These are phyloP conservation scores for Sisymbrium irio DNA, from an alignment of 345 rosid genomes.

Conservation along the genomic window DNA sequence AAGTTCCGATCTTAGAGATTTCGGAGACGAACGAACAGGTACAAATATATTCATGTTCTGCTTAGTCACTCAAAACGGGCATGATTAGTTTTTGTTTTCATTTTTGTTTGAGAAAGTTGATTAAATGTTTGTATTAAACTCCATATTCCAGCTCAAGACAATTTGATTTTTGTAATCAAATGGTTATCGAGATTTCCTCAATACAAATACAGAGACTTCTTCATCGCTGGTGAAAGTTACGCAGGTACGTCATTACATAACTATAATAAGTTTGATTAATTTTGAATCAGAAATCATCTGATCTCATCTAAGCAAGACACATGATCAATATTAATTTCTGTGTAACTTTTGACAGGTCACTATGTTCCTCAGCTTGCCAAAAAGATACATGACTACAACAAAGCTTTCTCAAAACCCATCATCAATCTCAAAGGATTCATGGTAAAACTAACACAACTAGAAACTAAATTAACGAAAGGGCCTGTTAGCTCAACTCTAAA, in stretches of 20 bases:
- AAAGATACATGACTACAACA: conserved; percentile 65
- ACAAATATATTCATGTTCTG: background rate
- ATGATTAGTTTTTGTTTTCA: background rate
- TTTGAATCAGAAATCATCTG: background rate
- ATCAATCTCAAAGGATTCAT: conserved; percentile 88
- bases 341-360: conserved; percentile 56
- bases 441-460: conserved; percentile 38
- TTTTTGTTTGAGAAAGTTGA: background rate
- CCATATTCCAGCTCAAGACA: conserved; percentile 65
- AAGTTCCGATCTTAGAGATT: conserved; percentile 59
- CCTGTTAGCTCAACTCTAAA: background rate
- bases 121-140: background rate
- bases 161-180: conserved; percentile 58
- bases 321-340: no score
- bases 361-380: conserved; percentile 93
- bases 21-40: conserved; percentile 86
- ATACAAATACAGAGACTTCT: conserved; percentile 75
- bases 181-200: conserved; percentile 94
- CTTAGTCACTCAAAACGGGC: background rate
- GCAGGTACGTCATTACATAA: conserved; percentile 50
- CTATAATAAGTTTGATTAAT: background rate
- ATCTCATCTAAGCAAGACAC: background rate
- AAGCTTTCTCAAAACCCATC: conserved; percentile 45
- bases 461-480: background rate
- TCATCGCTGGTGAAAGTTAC: conserved; percentile 89